Evolutionary conservation across 345 rosid species (phyloP).

Genomic region (Corymbia maculata): DNA sequence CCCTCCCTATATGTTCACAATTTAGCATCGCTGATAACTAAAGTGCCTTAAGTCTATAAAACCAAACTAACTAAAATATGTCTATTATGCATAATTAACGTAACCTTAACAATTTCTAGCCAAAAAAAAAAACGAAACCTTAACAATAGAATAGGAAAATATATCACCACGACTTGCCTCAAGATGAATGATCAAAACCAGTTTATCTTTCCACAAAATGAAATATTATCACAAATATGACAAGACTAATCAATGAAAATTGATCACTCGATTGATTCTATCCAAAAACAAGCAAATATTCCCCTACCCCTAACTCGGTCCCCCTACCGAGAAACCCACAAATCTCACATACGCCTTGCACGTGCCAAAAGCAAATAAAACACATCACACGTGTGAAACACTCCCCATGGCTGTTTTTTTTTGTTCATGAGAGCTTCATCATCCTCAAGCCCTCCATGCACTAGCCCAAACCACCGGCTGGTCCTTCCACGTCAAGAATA

Average conservation of each 20-base stretch:
- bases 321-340: neutral
- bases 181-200: neutral
- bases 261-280: neutral
- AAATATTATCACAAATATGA: neutral
- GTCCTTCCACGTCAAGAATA: constrained; percentile 90
- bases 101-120: neutral
- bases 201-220: neutral
- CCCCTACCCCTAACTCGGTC: neutral
- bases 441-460: constrained; percentile 65
- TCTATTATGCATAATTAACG: neutral
- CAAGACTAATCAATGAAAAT: neutral
- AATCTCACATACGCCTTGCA: neutral
- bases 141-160: neutral
- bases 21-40: neutral
- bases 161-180: neutral
- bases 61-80: neutral
- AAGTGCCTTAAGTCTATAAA: neutral
- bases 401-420: neutral
- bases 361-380: neutral
- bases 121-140: neutral
- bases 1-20: neutral
- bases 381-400: neutral
- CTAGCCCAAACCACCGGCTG: constrained; percentile 96
- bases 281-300: neutral
- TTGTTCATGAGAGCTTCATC: neutral